Evolutionary conservation across 2,329 filamentous ascomycete species (phyloP), one percentile per base, ranked within the genome.

Genomic region (Niveomyces coronatus): DNA sequence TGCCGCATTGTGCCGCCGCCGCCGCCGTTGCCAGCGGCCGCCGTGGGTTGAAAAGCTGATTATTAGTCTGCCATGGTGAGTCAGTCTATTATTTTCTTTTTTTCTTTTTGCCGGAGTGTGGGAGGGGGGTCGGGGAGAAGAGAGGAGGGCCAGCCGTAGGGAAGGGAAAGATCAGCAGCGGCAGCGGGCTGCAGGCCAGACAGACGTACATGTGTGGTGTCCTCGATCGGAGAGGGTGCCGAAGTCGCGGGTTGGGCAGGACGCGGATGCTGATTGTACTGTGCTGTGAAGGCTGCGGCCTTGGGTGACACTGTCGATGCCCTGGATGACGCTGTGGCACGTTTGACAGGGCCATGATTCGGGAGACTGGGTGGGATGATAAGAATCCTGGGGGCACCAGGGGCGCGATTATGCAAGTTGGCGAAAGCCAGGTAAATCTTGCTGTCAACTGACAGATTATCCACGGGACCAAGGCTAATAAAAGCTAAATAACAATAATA

Each of bases 241-340:
- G 32, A 27, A n/a, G 48, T 24, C 15, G 48, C 49, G 52, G 54
- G 42, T 48, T 49, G n/a, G 31, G 31, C 22, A 16, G 24, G 35
- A 7, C 32, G 31, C 28, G 33, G 32, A 15, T 42, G 37, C 20
- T 39, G 42, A 13, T 24, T 17, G n/a, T 14, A 15, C 22, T 31
- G 27, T 28, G 27, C 28, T n/a, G n/a, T n/a, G n/a, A n/a, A 11
- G 22, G 7, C 13, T 16, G 27, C 37, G 18, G 13, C 10, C 31
- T 26, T 30, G 31, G 18, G 37, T 18, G 16, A 34, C 31, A 19
- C 17, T 30, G 24, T 22, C 20, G 24, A n/a, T 15, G 14, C 37
- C 37, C 31, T 16, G 31, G 37, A 27, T 24, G 32, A 27, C 32
- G 31, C 32, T 26, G 38, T 40, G 38, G 38, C 15, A 35, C 31